Percentiles rank a stretch among this genome's conserved stretches.
phyloP scores from a whole-genome alignment of 441 rosid species.

The Gossypium lobatum region DNA sequence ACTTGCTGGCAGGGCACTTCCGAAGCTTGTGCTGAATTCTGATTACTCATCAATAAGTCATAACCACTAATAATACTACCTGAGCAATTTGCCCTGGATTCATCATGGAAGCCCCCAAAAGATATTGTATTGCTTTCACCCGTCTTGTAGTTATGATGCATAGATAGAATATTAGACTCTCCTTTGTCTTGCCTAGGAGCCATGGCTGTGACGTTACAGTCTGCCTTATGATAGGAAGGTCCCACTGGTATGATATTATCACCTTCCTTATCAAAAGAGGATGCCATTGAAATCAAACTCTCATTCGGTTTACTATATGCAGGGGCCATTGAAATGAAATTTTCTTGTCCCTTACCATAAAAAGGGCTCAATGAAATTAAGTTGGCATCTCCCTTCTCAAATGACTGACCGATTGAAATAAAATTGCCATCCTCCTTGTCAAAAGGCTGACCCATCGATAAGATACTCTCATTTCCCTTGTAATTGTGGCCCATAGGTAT shows the following conservation, averaged over 20 bases:
- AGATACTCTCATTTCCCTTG: constrained; percentile 30
- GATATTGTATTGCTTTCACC: constrained; percentile 28
- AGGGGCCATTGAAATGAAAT: constrained; percentile 35
- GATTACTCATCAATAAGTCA: constrained; percentile 28
- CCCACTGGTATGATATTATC: constrained; percentile 27
- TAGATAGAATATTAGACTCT: constrained; percentile 28
- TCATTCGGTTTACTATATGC: constrained; percentile 31
- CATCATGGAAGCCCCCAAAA: constrained; percentile 32
- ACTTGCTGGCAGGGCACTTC: constrained; percentile 22
- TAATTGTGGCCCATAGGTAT: constrained; percentile 33
- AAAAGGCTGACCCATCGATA: constrained; percentile 39
- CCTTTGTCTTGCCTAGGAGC: constrained; percentile 29
- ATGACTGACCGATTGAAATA: constrained; percentile 34
- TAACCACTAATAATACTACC: constrained; percentile 29
- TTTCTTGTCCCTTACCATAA: constrained; percentile 31
- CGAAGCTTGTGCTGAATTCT: constrained; percentile 25
- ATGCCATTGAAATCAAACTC: constrained; percentile 31
- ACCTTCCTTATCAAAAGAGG: constrained; percentile 29
- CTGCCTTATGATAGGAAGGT: constrained; percentile 31
- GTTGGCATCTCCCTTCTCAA: constrained; percentile 31
- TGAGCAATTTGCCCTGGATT: constrained; percentile 26
- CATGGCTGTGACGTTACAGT: constrained; percentile 22
- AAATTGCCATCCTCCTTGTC: constrained; percentile 30
- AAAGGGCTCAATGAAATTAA: constrained; percentile 28
- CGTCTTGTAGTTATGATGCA: constrained; percentile 32